Evolutionary conservation across 176 grass and related monocot genomes (phyloP).

Genomic region (Zizania latifolia): DNA sequence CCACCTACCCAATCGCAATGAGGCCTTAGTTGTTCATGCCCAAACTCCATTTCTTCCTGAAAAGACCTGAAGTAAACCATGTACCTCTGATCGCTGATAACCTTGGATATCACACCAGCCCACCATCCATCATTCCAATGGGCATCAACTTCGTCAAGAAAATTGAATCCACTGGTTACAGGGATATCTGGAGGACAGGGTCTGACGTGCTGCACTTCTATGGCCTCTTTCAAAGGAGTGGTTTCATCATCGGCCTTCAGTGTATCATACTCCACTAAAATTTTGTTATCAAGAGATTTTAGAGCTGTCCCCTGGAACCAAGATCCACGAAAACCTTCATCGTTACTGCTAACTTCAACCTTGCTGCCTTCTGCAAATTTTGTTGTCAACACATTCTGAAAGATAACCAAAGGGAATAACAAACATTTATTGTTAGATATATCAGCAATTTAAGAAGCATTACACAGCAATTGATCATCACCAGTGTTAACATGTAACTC

Average conservation of each 20-base stretch:
- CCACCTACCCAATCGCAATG: conserved; percentile 70
- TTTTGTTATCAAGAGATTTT: conserved; percentile 37
- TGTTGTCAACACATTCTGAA: conserved; percentile 26
- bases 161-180: conserved; percentile 26
- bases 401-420: conserved; percentile 10
- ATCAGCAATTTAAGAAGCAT: not conserved
- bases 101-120: conserved; percentile 74
- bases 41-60: conserved; percentile 67
- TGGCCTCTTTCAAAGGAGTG: conserved; percentile 51
- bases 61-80: conserved; percentile 73
- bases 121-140: conserved; percentile 80
- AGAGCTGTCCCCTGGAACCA: conserved; percentile 58
- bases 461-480: not conserved
- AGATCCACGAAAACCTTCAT: conserved; percentile 66
- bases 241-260: conserved; percentile 57
- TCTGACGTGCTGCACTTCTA: conserved; percentile 51
- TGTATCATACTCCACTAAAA: conserved; percentile 54
- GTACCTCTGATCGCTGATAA: conserved; percentile 31
- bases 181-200: conserved; percentile 39
- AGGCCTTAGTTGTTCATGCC: conserved; percentile 47
- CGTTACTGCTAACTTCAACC: conserved; percentile 73
- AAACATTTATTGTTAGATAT: not conserved
- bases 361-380: conserved; percentile 36
- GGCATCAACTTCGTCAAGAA: conserved; percentile 85
- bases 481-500: not conserved